Percentiles rank a stretch among this genome's conserved stretches.
These are phyloP conservation scores for Ogataea henricii DNA, from an alignment of 805 yeast species.

Conservation along the genomic window DNA sequence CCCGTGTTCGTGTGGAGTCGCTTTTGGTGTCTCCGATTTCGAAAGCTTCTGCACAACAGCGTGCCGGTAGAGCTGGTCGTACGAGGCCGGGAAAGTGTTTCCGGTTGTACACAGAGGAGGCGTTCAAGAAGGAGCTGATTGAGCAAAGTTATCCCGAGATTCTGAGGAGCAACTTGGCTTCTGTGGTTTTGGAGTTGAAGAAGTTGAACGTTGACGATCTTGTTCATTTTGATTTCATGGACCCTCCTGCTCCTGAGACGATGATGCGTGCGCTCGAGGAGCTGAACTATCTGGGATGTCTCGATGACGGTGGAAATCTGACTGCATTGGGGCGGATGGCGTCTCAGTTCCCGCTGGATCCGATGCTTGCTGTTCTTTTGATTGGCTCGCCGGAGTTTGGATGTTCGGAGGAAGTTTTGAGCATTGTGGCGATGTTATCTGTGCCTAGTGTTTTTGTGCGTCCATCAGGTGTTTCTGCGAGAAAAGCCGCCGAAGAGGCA, in stretches of 20 bases:
- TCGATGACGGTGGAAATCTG: slow-evolving; percentile 88
- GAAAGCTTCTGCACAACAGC: slow-evolving; percentile 95
- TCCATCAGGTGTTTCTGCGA: slow-evolving; percentile 81
- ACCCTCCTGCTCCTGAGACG: slow-evolving; percentile 99
- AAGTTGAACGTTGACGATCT: slow-evolving; percentile 94
- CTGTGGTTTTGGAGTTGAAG: slow-evolving; percentile 89
- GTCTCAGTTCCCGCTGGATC: slow-evolving; percentile 93
- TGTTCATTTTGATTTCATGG: slow-evolving; percentile 98
- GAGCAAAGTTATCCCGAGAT: slow-evolving; percentile 97
- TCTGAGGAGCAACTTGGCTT: slow-evolving; percentile 83
- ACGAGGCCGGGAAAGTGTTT: slow-evolving; percentile 98
- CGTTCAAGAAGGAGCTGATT: slow-evolving; percentile 87
- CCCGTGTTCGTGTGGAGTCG: slow-evolving; percentile 93
- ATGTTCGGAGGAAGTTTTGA: slow-evolving; percentile 86
- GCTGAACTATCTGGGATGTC: slow-evolving; percentile 83
- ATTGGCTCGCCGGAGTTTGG: slow-evolving; percentile 83
- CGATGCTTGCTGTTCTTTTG: slow-evolving; percentile 90
- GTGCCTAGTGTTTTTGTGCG: slow-evolving; percentile 95
- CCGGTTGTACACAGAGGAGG: slow-evolving; percentile 94
- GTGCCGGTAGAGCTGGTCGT: slow-evolving; percentile 99
- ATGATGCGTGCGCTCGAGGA: slow-evolving; percentile 99
- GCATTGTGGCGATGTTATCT: slow-evolving; percentile 86
- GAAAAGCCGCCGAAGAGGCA: slow-evolving; percentile 88
- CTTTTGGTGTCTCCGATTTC: slow-evolving; percentile 93
- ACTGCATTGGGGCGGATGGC: slow-evolving; percentile 89